Evolutionary conservation across 176 grass and related monocot genomes (phyloP).

Genomic region (Eragrostis nindensis): DNA sequence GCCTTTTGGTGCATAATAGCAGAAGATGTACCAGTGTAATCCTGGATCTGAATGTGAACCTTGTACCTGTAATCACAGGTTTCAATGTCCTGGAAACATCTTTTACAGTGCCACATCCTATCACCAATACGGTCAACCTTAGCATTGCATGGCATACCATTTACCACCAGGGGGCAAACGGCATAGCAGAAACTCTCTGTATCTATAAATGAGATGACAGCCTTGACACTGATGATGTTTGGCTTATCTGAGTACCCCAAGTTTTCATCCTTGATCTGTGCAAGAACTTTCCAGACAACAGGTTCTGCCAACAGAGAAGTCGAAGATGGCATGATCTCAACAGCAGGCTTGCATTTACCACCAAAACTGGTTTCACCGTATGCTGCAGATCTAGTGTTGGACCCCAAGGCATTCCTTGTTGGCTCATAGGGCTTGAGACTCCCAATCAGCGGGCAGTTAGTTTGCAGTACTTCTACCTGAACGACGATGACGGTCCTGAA

Average conservation of each 20-base stretch:
- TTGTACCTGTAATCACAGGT: conserved; percentile 67
- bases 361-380: conserved; percentile 7
- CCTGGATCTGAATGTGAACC: conserved; percentile 59
- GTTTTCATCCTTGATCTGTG: conserved; percentile 74
- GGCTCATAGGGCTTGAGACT: conserved; percentile 59
- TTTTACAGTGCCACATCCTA: conserved; percentile 64
- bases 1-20: conserved; percentile 66
- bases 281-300: conserved; percentile 57
- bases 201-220: conserved; percentile 41
- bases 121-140: conserved; percentile 73
- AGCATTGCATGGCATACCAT: conserved; percentile 59
- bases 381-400: not conserved
- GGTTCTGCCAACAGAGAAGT: conserved; percentile 26
- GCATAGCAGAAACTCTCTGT: conserved; percentile 58
- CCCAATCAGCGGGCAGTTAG: conserved; percentile 51
- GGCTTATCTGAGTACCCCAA: conserved; percentile 63
- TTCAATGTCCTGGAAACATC: conserved; percentile 49
- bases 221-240: conserved; percentile 72
- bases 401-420: not conserved
- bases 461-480: conserved; percentile 62
- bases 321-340: conserved; percentile 19
- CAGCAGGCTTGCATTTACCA: conserved; percentile 7
- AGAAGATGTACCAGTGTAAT: conserved; percentile 62
- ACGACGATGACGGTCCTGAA: conserved; percentile 83
- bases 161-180: conserved; percentile 52